Conservation (phyloP, 169 alveolate species). For the Cryptosporidium parvum region DNA sequence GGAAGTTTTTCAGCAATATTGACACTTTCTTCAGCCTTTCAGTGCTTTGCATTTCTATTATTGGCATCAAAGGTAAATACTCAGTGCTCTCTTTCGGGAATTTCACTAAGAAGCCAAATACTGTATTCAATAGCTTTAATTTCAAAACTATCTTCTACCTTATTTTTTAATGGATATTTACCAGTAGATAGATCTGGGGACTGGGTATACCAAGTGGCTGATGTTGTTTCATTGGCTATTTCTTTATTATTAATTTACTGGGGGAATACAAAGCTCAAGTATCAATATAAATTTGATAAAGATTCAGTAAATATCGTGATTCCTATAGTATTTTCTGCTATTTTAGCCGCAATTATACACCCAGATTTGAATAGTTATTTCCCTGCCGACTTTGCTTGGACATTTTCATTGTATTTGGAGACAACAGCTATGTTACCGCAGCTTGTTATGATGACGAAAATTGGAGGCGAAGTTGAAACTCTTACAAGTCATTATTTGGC, state of each 20-base stretch:
- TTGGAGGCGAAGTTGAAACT: slow-evolving; percentile 83
- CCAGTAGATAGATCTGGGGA: slow-evolving; percentile 85
- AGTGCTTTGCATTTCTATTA: slow-evolving; percentile 73
- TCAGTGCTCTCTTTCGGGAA: slow-evolving; percentile 71
- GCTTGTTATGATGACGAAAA: slow-evolving; percentile 80
- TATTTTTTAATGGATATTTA: slow-evolving; percentile 81
- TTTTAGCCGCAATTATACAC: slow-evolving; percentile 78
- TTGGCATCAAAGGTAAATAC: slow-evolving; percentile 69
- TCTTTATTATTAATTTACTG: slow-evolving; percentile 76
- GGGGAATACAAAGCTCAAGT: slow-evolving; percentile 59
- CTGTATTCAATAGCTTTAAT: slow-evolving; percentile 75
- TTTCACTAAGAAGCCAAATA: slow-evolving; percentile 62
- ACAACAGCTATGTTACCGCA: slow-evolving; percentile 83
- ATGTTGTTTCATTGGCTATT: slow-evolving; percentile 72
- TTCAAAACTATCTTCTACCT: slow-evolving; percentile 80
- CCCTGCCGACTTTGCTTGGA: slow-evolving; percentile 83
- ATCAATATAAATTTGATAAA: slow-evolving; percentile 76
- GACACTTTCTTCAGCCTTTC: slow-evolving; percentile 69
- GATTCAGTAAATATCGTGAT: slow-evolving; percentile 77
- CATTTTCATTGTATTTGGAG: slow-evolving; percentile 83
- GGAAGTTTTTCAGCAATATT: slow-evolving; percentile 75
- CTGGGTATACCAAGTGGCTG: slow-evolving; percentile 82
- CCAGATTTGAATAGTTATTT: slow-evolving; percentile 80
- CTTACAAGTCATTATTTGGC: slow-evolving; percentile 84
- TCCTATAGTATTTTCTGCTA: slow-evolving; percentile 77